phyloP scores from a whole-genome alignment of 2,329 filamentous ascomycete genomes.

The Aspergillus sp. region DNA sequence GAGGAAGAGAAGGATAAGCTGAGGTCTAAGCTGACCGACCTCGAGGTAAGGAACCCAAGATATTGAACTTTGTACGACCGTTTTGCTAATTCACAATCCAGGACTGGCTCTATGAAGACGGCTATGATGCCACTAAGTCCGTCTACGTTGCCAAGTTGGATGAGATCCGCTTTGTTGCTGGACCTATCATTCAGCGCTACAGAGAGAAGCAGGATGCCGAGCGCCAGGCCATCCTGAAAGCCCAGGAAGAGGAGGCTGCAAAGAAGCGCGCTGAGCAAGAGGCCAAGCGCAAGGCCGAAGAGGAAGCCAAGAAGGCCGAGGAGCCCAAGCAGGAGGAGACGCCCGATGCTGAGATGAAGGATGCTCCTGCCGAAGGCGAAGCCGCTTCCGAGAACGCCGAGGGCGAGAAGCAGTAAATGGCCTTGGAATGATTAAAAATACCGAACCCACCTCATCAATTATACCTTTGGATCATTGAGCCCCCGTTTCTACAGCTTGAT shows the following conservation, averaged over 20 bases:
- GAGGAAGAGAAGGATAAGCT: constrained; percentile 93
- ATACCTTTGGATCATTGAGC: constrained; percentile 14
- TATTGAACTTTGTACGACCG: not conserved
- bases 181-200: constrained; percentile 90
- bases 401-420: constrained; percentile 43
- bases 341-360: constrained; percentile 62
- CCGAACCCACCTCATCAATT: not conserved
- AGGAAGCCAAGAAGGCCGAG: constrained; percentile 62
- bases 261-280: constrained; percentile 70
- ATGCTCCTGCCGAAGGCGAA: constrained; percentile 54
- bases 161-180: constrained; percentile 87
- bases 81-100: constrained; percentile 46
- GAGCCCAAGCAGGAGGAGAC: constrained; percentile 46
- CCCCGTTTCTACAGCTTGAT: constrained; percentile 25
- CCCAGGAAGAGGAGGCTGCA: constrained; percentile 67
- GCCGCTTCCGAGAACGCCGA: constrained; percentile 34
- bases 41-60: constrained; percentile 70
- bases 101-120: constrained; percentile 99
- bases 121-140: constrained; percentile 91
- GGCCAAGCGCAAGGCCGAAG: constrained; percentile 77
- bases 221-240: constrained; percentile 70
- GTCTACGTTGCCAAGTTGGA: constrained; percentile 95
- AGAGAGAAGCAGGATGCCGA: constrained; percentile 93
- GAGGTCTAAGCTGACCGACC: constrained; percentile 77
- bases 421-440: not conserved